Evolutionary conservation across 1,284 basidiomycete species (phyloP).

Genomic region (Cutaneotrichosporon mucoides): DNA sequence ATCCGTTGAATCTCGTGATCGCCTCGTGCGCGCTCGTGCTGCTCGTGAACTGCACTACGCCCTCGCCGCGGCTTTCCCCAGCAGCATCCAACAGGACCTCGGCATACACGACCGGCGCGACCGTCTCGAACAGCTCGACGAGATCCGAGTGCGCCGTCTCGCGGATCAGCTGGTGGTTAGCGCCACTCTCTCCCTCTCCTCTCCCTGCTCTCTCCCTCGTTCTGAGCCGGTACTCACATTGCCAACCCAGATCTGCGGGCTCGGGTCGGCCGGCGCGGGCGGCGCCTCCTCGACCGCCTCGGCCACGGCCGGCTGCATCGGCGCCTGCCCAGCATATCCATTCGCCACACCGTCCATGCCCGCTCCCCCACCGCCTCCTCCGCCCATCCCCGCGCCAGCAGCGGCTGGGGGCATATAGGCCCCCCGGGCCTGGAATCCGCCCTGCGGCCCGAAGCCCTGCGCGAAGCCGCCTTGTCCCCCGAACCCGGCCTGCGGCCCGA

Average conservation of each 20-base stretch:
- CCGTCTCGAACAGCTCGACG: slow-evolving; percentile 96
- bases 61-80: slow-evolving; percentile 83
- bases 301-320: slow-evolving; percentile 40
- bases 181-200: too few species aligned
- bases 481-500: background rate
- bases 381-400: too few species aligned
- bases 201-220: background rate
- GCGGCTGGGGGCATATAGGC: too few species aligned
- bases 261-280: slow-evolving; percentile 63
- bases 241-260: slow-evolving; percentile 94
- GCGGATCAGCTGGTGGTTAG: slow-evolving; percentile 73
- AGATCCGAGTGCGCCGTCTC: slow-evolving; percentile 98
- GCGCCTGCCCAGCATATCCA: slow-evolving; percentile 20
- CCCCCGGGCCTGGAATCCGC: background rate
- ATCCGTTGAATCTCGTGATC: slow-evolving; percentile 86
- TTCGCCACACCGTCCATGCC: background rate
- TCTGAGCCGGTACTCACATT: slow-evolving; percentile 64
- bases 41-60: slow-evolving; percentile 91
- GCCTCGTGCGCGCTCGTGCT: slow-evolving; percentile 86
- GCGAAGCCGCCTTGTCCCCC: background rate
- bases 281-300: slow-evolving; percentile 25
- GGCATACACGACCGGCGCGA: slow-evolving; percentile 86
- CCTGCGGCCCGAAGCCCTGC: background rate
- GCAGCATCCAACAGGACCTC: slow-evolving; percentile 87
- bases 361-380: background rate